Conservation (phyloP, 78 protist genomes). For the Speleostelium caveatum region DNA sequence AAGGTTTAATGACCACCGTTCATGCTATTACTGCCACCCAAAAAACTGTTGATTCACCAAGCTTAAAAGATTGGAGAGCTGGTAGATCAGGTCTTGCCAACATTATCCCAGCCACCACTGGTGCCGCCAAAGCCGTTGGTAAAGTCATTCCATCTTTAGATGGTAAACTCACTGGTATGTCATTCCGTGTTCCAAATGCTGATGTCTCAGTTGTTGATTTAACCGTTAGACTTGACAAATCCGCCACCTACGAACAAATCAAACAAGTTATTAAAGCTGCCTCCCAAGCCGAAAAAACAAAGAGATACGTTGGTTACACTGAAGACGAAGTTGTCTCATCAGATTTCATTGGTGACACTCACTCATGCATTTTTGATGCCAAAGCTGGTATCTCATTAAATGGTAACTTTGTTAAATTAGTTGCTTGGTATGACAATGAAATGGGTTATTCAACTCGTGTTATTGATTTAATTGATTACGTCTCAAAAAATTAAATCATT, state of each 20-base stretch:
- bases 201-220: conserved; percentile 99
- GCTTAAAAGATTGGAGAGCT: conserved; percentile 97
- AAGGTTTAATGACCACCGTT: conserved; percentile 99
- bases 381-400: conserved; percentile 96
- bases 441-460: conserved; percentile 98
- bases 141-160: conserved; percentile 92
- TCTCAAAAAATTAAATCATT: conserved; percentile 35
- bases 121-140: conserved; percentile 99
- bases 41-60: conserved; percentile 98
- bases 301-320: conserved; percentile 97
- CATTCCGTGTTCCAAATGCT: conserved; percentile 99
- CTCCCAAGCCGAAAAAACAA: conserved; percentile 71
- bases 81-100: conserved; percentile 97
- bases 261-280: conserved; percentile 90
- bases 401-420: conserved; percentile 97
- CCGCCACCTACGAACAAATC: conserved; percentile 96
- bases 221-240: conserved; percentile 90
- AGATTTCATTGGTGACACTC: conserved; percentile 95
- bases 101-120: conserved; percentile 99
- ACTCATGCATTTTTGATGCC: conserved; percentile 97
- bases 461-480: conserved; percentile 92
- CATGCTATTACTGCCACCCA: conserved; percentile 99
- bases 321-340: conserved; percentile 97
- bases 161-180: conserved; percentile 99
- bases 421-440: conserved; percentile 99